Conservation (phyloP, 225 moss, liverwort and hornwort species). For the Polytrichum formosum region DNA sequence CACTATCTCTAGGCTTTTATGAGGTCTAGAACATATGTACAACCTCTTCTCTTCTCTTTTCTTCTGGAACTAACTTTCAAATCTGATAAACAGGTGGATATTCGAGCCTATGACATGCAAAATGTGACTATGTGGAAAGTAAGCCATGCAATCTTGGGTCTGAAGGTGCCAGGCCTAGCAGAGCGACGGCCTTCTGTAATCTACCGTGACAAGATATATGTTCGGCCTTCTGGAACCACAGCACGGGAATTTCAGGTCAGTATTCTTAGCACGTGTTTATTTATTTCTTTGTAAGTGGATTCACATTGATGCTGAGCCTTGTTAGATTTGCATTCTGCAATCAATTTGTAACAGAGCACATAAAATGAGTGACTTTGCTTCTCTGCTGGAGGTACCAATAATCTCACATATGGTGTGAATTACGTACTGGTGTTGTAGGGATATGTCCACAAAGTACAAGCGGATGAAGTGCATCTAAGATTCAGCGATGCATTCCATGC, state of each 20-base stretch:
- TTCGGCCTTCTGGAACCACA: constrained; percentile 47
- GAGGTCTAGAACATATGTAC: no score
- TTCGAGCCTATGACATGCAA: constrained; percentile 61
- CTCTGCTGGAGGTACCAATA: no score
- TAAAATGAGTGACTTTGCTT: no score
- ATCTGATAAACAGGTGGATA: constrained; percentile 36
- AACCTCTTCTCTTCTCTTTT: no score
- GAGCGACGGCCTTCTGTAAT: constrained; percentile 61
- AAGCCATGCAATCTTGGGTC: constrained; percentile 39
- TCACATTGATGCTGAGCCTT: no score
- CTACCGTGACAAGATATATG: constrained; percentile 60
- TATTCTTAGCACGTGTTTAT: not conserved
- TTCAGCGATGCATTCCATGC: constrained; percentile 50
- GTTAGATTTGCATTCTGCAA: no score
- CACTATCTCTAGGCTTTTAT: no score
- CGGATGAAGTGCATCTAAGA: constrained; percentile 53
- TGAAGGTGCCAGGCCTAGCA: constrained; percentile 52
- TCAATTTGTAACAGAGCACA: no score
- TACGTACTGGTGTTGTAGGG: constrained; percentile 22
- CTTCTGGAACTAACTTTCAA: no score
- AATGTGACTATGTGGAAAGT: constrained; percentile 55
- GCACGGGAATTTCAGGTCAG: constrained; percentile 59
- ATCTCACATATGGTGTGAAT: not conserved
- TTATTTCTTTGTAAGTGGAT: no score
- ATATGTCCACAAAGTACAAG: constrained; percentile 63